Evolutionary conservation across 331 rosid genomes (phyloP).

Genomic region (Telfairia occidentalis): DNA sequence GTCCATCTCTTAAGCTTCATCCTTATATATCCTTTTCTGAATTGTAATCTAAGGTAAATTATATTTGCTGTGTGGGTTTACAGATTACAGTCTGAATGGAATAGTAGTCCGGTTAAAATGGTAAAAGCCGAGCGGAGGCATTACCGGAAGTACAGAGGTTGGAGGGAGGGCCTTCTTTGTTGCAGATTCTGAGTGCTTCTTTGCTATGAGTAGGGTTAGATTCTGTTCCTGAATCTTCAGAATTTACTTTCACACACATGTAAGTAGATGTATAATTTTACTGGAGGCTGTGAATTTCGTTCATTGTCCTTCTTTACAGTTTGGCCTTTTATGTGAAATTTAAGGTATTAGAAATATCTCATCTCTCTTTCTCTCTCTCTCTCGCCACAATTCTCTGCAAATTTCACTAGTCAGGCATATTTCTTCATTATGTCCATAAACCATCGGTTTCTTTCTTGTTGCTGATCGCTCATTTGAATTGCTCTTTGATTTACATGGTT

Average conservation of each 20-base stretch:
- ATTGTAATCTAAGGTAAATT: not conserved
- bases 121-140: constrained; percentile 54
- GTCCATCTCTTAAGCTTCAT: not conserved
- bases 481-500: not conserved
- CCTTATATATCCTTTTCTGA: not conserved
- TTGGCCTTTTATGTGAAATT: constrained; percentile 15
- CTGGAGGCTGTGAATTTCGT: constrained; percentile 34
- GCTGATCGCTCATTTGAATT: not conserved
- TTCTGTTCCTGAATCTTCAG: constrained; percentile 10
- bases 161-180: constrained; percentile 66
- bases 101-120: constrained; percentile 82
- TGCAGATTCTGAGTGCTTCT: constrained; percentile 58
- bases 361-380: not conserved
- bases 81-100: constrained; percentile 82
- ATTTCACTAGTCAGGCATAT: not conserved
- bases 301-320: constrained; percentile 29
- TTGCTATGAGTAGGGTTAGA: constrained; percentile 20
- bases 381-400: not conserved
- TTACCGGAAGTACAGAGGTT: constrained; percentile 41
- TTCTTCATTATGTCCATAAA: too few relatives aligned
- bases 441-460: not conserved
- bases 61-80: constrained; percentile 12
- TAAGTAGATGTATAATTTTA: constrained; percentile 22
- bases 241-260: constrained; percentile 3
- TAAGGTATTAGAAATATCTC: constrained; percentile 17